Percentiles rank a stretch among this genome's conserved stretches.
Conservation (phyloP, 1,139 yeast species). For the Lodderomyces theae region DNA sequence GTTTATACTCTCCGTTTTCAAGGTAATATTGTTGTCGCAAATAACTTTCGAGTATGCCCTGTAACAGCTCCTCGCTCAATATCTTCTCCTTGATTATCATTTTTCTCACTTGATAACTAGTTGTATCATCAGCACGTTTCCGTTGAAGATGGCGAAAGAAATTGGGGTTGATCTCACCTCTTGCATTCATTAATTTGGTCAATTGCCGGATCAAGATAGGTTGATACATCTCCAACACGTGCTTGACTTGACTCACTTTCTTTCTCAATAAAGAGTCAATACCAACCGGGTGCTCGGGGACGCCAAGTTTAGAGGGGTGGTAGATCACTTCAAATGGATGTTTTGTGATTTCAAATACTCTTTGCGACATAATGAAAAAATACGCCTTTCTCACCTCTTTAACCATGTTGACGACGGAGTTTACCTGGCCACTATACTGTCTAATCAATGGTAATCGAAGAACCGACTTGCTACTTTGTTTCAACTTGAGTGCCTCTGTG, state of each 20-base stretch:
- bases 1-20: constrained; percentile 19
- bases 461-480: background rate
- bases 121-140: constrained; percentile 12
- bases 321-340: constrained; percentile 33
- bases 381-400: constrained; percentile 19
- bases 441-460: constrained; percentile 6
- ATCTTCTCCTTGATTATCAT: constrained; percentile 28
- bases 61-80: constrained; percentile 33
- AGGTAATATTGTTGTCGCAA: constrained; percentile 31
- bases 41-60: constrained; percentile 29
- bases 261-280: constrained; percentile 26
- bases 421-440: constrained; percentile 3
- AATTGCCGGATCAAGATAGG: constrained; percentile 26
- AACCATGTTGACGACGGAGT: constrained; percentile 6
- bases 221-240: constrained; percentile 16
- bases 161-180: constrained; percentile 18
- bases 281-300: constrained; percentile 28
- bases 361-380: constrained; percentile 22
- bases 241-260: constrained; percentile 25
- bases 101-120: constrained; percentile 16
- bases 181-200: constrained; percentile 9
- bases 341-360: constrained; percentile 22
- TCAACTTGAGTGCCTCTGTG: constrained; percentile 2
- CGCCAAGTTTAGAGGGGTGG: constrained; percentile 32
- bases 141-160: constrained; percentile 30